phyloP scores from a whole-genome alignment of 768 basidiomycete species.

The Kwoniella dendrophila region DNA sequence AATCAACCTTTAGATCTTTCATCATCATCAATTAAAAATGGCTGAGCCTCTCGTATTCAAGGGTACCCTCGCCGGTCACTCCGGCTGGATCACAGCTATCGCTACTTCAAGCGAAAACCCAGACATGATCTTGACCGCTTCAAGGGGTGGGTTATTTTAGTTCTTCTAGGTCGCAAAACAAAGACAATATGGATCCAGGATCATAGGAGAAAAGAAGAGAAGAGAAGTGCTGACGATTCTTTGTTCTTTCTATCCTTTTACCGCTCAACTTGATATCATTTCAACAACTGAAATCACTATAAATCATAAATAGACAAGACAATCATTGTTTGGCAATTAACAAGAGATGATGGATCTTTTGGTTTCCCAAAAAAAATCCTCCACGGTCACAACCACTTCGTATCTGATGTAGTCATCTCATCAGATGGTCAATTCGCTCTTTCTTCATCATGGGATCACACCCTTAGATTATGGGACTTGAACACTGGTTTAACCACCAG shows the following conservation, averaged over 20 bases:
- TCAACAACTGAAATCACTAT: too few species aligned
- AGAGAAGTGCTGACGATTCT: neutral
- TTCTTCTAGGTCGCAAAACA: neutral
- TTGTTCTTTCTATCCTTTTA: neutral
- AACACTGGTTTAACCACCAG: constrained; percentile 96
- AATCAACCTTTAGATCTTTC: constrained; percentile 7
- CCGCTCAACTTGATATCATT: too few species aligned
- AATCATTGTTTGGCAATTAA: constrained; percentile 98
- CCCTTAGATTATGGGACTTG: constrained; percentile 98
- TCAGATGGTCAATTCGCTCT: constrained; percentile 99
- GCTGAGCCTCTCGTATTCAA: constrained; percentile 85
- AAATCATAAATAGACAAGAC: constrained; percentile 90
- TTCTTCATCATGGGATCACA: constrained; percentile 99
- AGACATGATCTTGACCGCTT: constrained; percentile 97
- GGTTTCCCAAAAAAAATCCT: constrained; percentile 97
- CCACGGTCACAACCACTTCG: constrained; percentile 98
- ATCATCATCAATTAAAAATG: constrained; percentile 59
- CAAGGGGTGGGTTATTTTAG: constrained; percentile 70
- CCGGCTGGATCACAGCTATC: constrained; percentile 97
- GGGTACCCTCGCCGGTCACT: constrained; percentile 88
- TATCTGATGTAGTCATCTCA: constrained; percentile 97
- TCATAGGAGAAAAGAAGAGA: neutral
- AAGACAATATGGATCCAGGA: neutral
- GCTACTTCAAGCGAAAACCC: constrained; percentile 98
- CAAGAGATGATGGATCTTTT: constrained; percentile 71